phyloP scores from a whole-genome alignment of 2,329 filamentous ascomycete species.

The Phialophora expanda region DNA sequence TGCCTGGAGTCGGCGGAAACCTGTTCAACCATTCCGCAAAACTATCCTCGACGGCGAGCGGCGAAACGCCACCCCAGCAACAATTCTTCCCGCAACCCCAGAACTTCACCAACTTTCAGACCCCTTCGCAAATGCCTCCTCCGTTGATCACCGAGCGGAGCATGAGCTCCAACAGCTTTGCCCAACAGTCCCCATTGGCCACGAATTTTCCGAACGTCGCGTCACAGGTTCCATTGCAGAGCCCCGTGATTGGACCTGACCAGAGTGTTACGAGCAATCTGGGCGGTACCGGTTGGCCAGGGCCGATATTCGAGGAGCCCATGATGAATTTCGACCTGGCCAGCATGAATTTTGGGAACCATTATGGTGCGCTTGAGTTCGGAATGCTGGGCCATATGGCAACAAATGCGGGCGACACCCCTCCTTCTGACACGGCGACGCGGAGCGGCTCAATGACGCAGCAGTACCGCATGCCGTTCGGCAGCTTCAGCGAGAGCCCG shows the following conservation, averaged over 20 bases:
- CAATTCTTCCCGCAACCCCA: conserved; percentile 50
- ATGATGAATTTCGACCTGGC: conserved; percentile 96
- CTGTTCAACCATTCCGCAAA: conserved; percentile 56
- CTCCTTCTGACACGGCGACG: conserved; percentile 66
- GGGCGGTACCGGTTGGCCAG: conserved; percentile 49
- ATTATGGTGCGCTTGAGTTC: conserved; percentile 94
- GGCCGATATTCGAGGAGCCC: conserved; percentile 81
- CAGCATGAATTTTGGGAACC: conserved; percentile 91
- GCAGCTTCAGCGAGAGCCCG: conserved; percentile 53
- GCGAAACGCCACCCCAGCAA: conserved; percentile 43
- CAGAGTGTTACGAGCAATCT: conserved; percentile 44
- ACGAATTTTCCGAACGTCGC: conserved; percentile 67
- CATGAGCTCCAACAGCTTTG: conserved; percentile 60
- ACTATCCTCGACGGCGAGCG: conserved; percentile 36
- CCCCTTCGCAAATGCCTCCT: conserved; percentile 49
- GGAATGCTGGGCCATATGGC: conserved; percentile 97
- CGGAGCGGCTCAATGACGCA: conserved; percentile 53
- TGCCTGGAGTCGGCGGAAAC: conserved; percentile 80
- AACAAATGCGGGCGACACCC: conserved; percentile 81
- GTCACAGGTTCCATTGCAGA: conserved; percentile 47
- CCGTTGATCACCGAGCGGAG: conserved; percentile 53
- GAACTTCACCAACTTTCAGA: conserved; percentile 48
- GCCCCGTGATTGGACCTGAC: conserved; percentile 48
- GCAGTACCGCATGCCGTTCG: conserved; percentile 46
- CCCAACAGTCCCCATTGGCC: conserved; percentile 74